Conservation (phyloP, 2,329 filamentous ascomycete species). For the Cladosporium sp. region DNA sequence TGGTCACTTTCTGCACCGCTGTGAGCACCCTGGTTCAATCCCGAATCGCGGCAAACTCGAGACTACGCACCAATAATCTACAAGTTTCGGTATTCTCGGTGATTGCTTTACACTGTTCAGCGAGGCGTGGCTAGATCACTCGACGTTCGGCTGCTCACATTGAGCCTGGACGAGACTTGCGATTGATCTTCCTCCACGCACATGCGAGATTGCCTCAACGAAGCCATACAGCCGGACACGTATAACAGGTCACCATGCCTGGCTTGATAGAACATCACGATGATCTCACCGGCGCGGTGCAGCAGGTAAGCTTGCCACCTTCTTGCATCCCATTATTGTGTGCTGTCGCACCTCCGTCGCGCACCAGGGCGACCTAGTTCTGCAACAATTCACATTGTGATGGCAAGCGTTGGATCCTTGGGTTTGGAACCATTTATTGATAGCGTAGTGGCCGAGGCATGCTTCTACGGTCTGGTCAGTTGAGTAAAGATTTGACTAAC, state of each 20-base stretch:
- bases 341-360: not conserved
- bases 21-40: not conserved
- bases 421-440: not conserved
- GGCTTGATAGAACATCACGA: constrained; percentile 47
- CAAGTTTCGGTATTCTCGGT: not conserved
- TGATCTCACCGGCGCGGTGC: constrained; percentile 50
- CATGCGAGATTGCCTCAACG: not conserved
- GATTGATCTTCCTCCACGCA: not conserved
- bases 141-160: not conserved
- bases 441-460: not conserved
- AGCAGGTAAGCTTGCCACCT: constrained; percentile 44
- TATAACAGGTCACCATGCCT: constrained; percentile 33
- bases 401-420: not conserved
- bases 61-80: not conserved
- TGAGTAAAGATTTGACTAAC: constrained; percentile 19
- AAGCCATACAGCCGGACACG: not conserved
- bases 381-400: too few species aligned
- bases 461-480: not conserved
- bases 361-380: not conserved
- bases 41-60: not conserved
- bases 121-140: not conserved
- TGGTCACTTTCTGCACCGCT: not conserved
- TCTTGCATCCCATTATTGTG: not conserved
- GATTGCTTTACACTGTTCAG: not conserved
- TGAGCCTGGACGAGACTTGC: not conserved